Evolutionary conservation across 176 grass and related monocot species (phyloP).

Genomic region (Aegilops longissima): DNA sequence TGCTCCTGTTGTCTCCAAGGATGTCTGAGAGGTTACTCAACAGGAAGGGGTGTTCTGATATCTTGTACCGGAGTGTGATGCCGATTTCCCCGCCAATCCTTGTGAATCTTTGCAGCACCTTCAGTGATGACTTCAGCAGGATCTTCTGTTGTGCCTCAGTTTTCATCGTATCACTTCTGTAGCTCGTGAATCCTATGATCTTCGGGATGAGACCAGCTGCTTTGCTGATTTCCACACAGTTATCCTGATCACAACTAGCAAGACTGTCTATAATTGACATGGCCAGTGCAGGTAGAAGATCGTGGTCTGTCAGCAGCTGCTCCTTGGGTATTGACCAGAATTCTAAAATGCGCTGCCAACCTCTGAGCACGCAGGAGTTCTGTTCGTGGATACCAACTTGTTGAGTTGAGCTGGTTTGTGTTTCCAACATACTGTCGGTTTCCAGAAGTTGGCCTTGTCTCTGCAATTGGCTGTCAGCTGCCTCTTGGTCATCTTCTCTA

Average conservation of each 20-base stretch:
- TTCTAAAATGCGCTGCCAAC: not conserved
- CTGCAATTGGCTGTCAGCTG: not conserved
- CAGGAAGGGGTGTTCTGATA: not conserved
- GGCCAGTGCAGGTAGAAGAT: not conserved
- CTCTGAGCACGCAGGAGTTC: not conserved
- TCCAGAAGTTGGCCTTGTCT: not conserved
- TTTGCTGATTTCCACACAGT: not conserved
- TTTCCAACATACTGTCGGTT: not conserved
- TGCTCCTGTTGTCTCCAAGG: not conserved
- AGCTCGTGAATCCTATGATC: not conserved
- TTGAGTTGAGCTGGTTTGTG: not conserved
- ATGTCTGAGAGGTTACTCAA: not conserved
- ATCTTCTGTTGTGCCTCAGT: not conserved
- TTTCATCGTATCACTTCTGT: not conserved
- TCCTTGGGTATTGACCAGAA: not conserved
- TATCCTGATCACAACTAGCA: not conserved
- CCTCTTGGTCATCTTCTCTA: not conserved
- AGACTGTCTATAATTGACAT: not conserved
- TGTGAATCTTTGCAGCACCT: not conserved
- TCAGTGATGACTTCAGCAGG: not conserved
- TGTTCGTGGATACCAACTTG: not conserved
- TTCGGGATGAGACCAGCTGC: not conserved
- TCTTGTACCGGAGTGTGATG: not conserved
- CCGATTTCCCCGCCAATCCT: not conserved
- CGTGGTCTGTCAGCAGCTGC: not conserved